Evolutionary conservation across 805 yeast species (phyloP).

Genomic region (Candida nemodendra): DNA sequence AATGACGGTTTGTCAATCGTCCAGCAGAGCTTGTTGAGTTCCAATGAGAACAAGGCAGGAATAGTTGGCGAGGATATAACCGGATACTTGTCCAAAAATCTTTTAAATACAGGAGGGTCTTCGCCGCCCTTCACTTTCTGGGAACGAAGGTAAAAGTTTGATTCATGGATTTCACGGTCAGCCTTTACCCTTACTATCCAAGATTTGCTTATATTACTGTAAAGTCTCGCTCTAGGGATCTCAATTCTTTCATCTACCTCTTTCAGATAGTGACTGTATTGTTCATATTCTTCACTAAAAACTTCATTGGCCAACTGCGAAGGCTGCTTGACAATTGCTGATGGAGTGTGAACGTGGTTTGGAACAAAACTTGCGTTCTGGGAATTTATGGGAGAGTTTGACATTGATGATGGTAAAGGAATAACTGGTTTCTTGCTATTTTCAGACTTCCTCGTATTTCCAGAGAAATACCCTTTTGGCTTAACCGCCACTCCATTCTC

Average conservation of each 20-base stretch:
- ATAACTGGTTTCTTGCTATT: background rate
- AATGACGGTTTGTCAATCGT: conserved; percentile 50
- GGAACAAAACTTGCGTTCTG: background rate
- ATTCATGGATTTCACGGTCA: conserved; percentile 4
- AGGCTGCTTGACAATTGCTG: background rate
- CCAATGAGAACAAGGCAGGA: conserved; percentile 54
- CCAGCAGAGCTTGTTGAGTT: conserved; percentile 48
- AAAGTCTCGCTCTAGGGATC: conserved; percentile 26
- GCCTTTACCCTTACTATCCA: conserved; percentile 30
- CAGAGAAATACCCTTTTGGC: conserved; percentile 7
- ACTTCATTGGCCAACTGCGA: conserved; percentile 24
- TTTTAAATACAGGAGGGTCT: conserved; percentile 28
- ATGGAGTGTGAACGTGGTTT: background rate
- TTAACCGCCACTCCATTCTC: conserved; percentile 17
- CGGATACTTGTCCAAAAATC: conserved; percentile 28
- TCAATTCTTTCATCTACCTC: conserved; percentile 26
- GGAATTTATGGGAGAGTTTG: background rate
- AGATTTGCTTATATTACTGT: conserved; percentile 30
- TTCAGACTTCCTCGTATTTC: background rate
- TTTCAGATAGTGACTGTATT: conserved; percentile 19
- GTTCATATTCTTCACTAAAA: conserved; percentile 20
- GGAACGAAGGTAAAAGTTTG: conserved; percentile 4
- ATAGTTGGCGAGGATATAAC: conserved; percentile 30
- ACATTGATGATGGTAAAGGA: background rate
- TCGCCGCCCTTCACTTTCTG: conserved; percentile 13